Evolutionary conservation across 202 grass and related monocot species (phyloP).

Genomic region (Bolboschoenoplectus hybrid): DNA sequence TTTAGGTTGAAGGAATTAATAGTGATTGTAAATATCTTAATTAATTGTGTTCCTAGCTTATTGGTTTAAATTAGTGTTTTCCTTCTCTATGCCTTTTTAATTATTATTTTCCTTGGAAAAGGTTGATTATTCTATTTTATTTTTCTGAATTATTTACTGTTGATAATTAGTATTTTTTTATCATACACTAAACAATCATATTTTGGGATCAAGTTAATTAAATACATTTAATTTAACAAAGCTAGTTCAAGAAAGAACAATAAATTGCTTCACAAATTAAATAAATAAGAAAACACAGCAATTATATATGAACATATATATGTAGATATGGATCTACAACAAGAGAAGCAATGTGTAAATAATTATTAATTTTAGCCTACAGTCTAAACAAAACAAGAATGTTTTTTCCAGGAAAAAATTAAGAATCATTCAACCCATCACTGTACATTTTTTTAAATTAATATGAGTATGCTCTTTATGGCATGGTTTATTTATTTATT

Average conservation of each 20-base stretch:
- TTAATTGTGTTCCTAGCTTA: neutral
- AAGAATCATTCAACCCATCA: neutral
- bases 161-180: neutral
- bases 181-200: neutral
- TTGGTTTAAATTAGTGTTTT: neutral
- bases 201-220: neutral
- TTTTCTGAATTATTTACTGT: neutral
- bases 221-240: neutral
- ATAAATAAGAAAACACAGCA: neutral
- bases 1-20: neutral
- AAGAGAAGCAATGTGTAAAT: neutral
- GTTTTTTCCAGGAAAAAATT: neutral
- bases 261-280: neutral
- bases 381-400: neutral
- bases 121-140: slow-evolving; percentile 8
- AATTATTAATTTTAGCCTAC: neutral
- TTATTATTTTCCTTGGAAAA: neutral
- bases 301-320: neutral
- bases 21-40: slow-evolving; percentile 23
- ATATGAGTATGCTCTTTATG: no score
- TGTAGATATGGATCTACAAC: no score
- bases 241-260: neutral
- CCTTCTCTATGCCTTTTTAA: slow-evolving; percentile 19
- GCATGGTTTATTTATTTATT: no score
- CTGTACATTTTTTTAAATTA: neutral